Evolutionary conservation across 129 eudicot species (phyloP).

Genomic region (Tagetes patula): DNA sequence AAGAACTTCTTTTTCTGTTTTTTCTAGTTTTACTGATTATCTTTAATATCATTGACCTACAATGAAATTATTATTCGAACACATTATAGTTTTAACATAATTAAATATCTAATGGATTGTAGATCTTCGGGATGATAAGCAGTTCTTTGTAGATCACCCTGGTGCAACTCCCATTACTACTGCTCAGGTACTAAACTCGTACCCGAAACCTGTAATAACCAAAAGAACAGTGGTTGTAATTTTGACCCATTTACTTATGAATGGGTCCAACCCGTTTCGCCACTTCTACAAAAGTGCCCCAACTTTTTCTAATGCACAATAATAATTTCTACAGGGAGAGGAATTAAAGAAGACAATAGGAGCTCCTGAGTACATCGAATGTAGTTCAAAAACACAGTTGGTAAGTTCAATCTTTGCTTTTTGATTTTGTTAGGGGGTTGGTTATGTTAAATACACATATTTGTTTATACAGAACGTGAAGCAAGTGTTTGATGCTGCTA

Average conservation of each 20-base stretch:
- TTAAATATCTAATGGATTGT: slow-evolving; percentile 20
- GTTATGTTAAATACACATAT: not conserved
- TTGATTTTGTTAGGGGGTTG: not conserved
- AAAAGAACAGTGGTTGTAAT: not conserved
- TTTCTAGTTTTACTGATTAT: no score
- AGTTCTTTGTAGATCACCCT: slow-evolving; percentile 71
- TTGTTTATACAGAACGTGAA: slow-evolving; percentile 55
- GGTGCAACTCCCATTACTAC: slow-evolving; percentile 69
- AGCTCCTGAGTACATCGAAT: slow-evolving; percentile 92
- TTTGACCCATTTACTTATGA: slow-evolving; percentile 1
- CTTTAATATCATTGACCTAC: not conserved
- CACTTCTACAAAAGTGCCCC: not conserved
- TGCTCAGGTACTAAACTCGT: slow-evolving; percentile 55
- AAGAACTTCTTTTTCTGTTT: not conserved
- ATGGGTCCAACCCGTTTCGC: not conserved
- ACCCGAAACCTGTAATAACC: not conserved
- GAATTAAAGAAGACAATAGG: slow-evolving; percentile 81
- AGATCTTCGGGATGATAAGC: slow-evolving; percentile 92
- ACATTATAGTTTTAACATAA: not conserved
- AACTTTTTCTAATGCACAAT: slow-evolving; percentile 10
- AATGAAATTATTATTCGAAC: not conserved
- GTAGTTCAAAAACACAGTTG: slow-evolving; percentile 96
- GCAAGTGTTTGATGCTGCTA: slow-evolving; percentile 86
- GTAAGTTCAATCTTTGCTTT: slow-evolving; percentile 31
- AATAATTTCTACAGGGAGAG: slow-evolving; percentile 60